phyloP scores from a whole-genome alignment of 2,329 filamentous ascomycete species.

The Phialophora tarda region DNA sequence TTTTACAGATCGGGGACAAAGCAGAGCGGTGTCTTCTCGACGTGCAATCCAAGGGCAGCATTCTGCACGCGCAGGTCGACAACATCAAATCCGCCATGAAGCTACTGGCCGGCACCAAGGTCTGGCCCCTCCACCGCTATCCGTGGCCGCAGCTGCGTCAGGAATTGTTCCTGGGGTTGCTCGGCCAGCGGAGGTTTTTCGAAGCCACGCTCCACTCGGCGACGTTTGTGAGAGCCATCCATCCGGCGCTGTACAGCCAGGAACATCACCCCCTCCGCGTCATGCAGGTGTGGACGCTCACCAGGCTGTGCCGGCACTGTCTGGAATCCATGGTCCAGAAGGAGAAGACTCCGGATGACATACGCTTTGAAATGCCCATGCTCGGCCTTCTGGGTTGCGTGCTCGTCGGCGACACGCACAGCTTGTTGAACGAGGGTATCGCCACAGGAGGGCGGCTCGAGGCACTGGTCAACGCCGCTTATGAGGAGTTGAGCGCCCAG shows the following conservation, averaged over 20 bases:
- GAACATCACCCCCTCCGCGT: slow-evolving; percentile 61
- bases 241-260: slow-evolving; percentile 58
- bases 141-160: slow-evolving; percentile 61
- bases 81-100: slow-evolving; percentile 50
- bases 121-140: slow-evolving; percentile 59
- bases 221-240: slow-evolving; percentile 58
- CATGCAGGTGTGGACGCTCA: slow-evolving; percentile 42
- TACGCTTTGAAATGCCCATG: slow-evolving; percentile 5
- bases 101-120: slow-evolving; percentile 47
- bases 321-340: slow-evolving; percentile 7
- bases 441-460: slow-evolving; percentile 23
- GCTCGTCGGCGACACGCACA: slow-evolving; percentile 22
- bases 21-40: slow-evolving; percentile 41
- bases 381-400: slow-evolving; percentile 23
- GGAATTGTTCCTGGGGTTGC: slow-evolving; percentile 57
- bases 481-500: not conserved
- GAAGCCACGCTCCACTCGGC: slow-evolving; percentile 58
- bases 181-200: slow-evolving; percentile 52
- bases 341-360: not conserved
- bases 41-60: slow-evolving; percentile 32
- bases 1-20: slow-evolving; percentile 9
- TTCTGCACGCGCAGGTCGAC: slow-evolving; percentile 43
- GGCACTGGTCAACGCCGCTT: slow-evolving; percentile 14
- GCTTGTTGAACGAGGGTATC: slow-evolving; percentile 9
- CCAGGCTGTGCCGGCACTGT: slow-evolving; percentile 21